Evolutionary conservation across 495 filamentous ascomycete genomes (phyloP), one percentile per base, ranked within the genome.

Genomic region (Penicillium canariense): DNA sequence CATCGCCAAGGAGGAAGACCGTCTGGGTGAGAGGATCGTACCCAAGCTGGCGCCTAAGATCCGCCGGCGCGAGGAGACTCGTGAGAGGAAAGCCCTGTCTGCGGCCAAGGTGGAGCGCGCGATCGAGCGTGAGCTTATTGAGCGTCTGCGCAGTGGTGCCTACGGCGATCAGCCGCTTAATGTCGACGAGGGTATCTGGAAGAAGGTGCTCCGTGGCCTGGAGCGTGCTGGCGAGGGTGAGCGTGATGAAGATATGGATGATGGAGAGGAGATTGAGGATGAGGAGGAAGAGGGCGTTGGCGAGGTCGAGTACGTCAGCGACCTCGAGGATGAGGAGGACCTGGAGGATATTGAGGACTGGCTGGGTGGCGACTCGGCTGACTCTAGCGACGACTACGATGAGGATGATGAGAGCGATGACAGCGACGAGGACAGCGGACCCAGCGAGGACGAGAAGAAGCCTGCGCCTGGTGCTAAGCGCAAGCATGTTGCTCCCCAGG

Each of bases 91-190:
- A 78, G 94, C 94, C 2, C 82, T 92, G 68, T 86, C 86, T 15
- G 95, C 95, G 22, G 95, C 94, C 14, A 97, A 96, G 84, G 81
- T 98, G 26, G 94, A 98, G 80, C 79, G 90, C 54, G 88, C 90
- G 8, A 97, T 97, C 76, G 94, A 98, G 82, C 81, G 96, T 47
- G 94, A 97, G 71, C 77, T 98, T 59, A 88, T 98, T 62, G 92
- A 97, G 71, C 75, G 95, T 52, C 72, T 98, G 71, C 77, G 90
- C 54, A 91, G 89, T 68, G 94, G 94, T 34, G 93, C 93, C 1
- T 98, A 97, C 77, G 95, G 94, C 36, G 91, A 97, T 66, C 82
- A 87, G 66, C 94, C 95, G 35, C 71, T 98, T 54, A 98, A 98
- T 74, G 90, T 94, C 14, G 91, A 94, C 67, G 89, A 95, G 70